These are phyloP conservation scores for Vigna nakashimae DNA, from an alignment of 306 rosid genomes.

Conservation along the genomic window DNA sequence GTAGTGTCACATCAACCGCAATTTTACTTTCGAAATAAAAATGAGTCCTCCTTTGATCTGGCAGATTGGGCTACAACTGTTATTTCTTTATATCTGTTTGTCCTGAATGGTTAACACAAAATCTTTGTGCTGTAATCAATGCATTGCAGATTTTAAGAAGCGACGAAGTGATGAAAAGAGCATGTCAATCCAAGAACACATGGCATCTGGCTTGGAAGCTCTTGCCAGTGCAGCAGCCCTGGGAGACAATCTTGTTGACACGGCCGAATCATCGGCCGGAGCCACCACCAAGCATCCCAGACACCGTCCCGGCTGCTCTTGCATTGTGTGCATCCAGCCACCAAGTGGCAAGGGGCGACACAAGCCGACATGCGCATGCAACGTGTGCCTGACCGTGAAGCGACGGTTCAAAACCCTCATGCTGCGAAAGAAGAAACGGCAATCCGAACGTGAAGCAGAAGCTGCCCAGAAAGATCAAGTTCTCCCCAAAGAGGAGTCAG, in stretches of 20 bases:
- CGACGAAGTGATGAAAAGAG: constrained; percentile 54
- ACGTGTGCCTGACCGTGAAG: constrained; percentile 90
- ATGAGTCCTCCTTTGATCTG: constrained; percentile 11
- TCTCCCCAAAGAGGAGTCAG: constrained; percentile 47
- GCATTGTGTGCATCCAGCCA: constrained; percentile 96
- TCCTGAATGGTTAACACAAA: constrained; percentile 19
- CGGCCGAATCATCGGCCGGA: constrained; percentile 65
- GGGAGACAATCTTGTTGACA: constrained; percentile 69
- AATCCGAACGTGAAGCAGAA: constrained; percentile 68
- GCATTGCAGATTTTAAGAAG: constrained; percentile 71
- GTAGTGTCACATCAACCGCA: neutral
- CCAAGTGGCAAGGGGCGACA: constrained; percentile 98
- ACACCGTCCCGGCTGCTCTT: constrained; percentile 93
- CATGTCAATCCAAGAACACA: constrained; percentile 57
- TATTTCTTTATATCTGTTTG: neutral
- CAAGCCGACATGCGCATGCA: constrained; percentile 85
- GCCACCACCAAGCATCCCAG: constrained; percentile 92
- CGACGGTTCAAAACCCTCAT: constrained; percentile 94
- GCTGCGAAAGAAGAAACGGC: constrained; percentile 89
- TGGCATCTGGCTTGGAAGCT: constrained; percentile 88
- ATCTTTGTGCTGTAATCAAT: constrained; percentile 18
- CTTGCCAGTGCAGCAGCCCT: constrained; percentile 89
- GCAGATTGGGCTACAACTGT: neutral
- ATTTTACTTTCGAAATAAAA: neutral
- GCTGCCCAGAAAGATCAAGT: constrained; percentile 47